These are phyloP conservation scores for Acacia crassicarpa DNA, from an alignment of 306 rosid species.

Conservation along the genomic window DNA sequence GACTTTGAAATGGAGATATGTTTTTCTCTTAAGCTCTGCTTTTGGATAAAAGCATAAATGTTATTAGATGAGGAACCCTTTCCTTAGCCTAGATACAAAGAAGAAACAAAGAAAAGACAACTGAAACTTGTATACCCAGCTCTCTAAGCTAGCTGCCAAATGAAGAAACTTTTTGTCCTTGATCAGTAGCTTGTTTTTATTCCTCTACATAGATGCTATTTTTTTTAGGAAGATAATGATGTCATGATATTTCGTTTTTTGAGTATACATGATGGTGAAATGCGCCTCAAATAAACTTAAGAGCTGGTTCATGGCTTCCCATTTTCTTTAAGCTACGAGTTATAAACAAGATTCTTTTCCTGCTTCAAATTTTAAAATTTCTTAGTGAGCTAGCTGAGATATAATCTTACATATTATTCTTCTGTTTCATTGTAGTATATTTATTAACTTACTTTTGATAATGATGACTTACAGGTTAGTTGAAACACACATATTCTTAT, in stretches of 20 bases:
- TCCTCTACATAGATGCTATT: slow-evolving; percentile 21
- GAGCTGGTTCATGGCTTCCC: slow-evolving; percentile 21
- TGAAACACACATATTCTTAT: slow-evolving; percentile 98
- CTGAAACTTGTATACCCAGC: neutral
- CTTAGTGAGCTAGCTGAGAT: neutral
- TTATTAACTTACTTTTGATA: slow-evolving; percentile 34
- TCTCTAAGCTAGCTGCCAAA: neutral
- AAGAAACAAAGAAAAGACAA: neutral
- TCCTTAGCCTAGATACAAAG: neutral
- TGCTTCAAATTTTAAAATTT: slow-evolving; percentile 17
- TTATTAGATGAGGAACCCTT: neutral
- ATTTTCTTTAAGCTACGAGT: slow-evolving; percentile 20
- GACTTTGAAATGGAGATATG: neutral
- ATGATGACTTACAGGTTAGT: slow-evolving; percentile 77
- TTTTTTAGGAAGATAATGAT: slow-evolving; percentile 6
- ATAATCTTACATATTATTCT: slow-evolving; percentile 8
- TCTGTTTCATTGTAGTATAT: slow-evolving; percentile 25
- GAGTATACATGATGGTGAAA: slow-evolving; percentile 11
- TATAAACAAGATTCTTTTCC: slow-evolving; percentile 14
- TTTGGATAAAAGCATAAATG: neutral
- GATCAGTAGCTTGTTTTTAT: slow-evolving; percentile 14
- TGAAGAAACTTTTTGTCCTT: slow-evolving; percentile 9
- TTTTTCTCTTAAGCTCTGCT: neutral
- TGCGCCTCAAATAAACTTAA: slow-evolving; percentile 18
- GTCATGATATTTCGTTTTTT: neutral